Evolutionary conservation across 345 rosid genomes (phyloP).

Genomic region (Populus davidiana): DNA sequence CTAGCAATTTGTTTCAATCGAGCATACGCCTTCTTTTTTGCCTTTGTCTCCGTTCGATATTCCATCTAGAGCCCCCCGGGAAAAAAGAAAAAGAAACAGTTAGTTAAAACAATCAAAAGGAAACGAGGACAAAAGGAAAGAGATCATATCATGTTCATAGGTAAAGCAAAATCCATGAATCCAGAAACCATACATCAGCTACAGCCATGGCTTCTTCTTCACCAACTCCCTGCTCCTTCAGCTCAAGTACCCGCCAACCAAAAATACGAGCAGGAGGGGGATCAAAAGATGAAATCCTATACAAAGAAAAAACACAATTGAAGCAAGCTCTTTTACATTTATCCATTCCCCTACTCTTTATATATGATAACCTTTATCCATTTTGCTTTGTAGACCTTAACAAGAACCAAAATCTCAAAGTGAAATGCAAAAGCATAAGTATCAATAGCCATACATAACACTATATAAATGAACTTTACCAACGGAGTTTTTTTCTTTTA

Average conservation of each 20-base stretch:
- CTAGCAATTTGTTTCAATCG: slow-evolving; percentile 61
- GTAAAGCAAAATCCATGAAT: background rate
- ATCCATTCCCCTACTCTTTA: background rate
- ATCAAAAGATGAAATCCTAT: slow-evolving; percentile 55
- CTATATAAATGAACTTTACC: background rate
- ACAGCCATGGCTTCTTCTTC: slow-evolving; percentile 72
- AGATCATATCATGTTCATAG: background rate
- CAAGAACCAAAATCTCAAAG: background rate
- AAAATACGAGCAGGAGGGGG: slow-evolving; percentile 80
- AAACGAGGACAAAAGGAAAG: background rate
- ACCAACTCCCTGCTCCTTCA: slow-evolving; percentile 70
- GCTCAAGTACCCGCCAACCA: slow-evolving; percentile 66
- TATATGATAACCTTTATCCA: background rate
- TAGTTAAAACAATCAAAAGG: background rate
- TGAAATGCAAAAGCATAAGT: background rate
- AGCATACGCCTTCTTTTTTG: slow-evolving; percentile 64
- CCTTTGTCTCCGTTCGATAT: slow-evolving; percentile 58
- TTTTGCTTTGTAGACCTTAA: background rate
- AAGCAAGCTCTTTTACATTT: background rate
- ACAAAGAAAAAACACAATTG: slow-evolving; percentile 15
- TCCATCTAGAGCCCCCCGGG: slow-evolving; percentile 48
- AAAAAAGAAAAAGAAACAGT: too few relatives aligned
- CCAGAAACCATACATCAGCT: slow-evolving; percentile 57
- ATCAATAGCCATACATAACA: background rate
- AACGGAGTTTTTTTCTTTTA: too few relatives aligned